These are phyloP conservation scores for Elongisporangium anandrum DNA, from an alignment of 352 stramenopile genomes.

Conservation along the genomic window DNA sequence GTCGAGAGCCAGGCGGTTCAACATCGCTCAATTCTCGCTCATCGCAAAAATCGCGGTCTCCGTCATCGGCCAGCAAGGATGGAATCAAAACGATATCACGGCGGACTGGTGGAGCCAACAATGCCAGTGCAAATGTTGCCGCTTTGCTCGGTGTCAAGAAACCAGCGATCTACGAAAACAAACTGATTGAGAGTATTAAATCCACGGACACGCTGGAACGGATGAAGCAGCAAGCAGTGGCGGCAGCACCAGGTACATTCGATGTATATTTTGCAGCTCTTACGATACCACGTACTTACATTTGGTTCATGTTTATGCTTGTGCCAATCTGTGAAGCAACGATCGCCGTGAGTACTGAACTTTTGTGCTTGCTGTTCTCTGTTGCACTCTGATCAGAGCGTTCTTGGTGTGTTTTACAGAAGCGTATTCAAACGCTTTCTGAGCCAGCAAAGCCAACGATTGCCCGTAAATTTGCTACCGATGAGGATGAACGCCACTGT, in stretches of 20 bases:
- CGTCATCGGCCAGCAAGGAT: slow-evolving; percentile 27
- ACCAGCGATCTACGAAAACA: slow-evolving; percentile 49
- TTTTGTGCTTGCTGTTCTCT: background rate
- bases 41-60: slow-evolving; percentile 10
- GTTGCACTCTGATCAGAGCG: background rate
- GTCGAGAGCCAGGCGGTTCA: background rate
- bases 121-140: slow-evolving; percentile 13
- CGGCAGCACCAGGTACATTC: slow-evolving; percentile 36
- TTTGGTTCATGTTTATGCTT: too few relatives aligned
- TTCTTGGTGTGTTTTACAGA: slow-evolving; percentile 20
- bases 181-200: slow-evolving; percentile 41
- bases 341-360: slow-evolving; percentile 15
- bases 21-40: background rate
- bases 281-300: too few relatives aligned
- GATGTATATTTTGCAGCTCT: too few relatives aligned
- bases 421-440: slow-evolving; percentile 59
- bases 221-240: slow-evolving; percentile 43
- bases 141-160: slow-evolving; percentile 54
- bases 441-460: slow-evolving; percentile 35
- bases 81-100: slow-evolving; percentile 63
- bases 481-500: slow-evolving; percentile 74
- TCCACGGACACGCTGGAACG: slow-evolving; percentile 37
- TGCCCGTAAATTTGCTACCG: slow-evolving; percentile 50
- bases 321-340: slow-evolving; percentile 11
- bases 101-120: slow-evolving; percentile 12